These are phyloP conservation scores for Xerocomus cyaneibrunnescens DNA, from an alignment of 1,284 basidiomycete genomes.

Conservation along the genomic window DNA sequence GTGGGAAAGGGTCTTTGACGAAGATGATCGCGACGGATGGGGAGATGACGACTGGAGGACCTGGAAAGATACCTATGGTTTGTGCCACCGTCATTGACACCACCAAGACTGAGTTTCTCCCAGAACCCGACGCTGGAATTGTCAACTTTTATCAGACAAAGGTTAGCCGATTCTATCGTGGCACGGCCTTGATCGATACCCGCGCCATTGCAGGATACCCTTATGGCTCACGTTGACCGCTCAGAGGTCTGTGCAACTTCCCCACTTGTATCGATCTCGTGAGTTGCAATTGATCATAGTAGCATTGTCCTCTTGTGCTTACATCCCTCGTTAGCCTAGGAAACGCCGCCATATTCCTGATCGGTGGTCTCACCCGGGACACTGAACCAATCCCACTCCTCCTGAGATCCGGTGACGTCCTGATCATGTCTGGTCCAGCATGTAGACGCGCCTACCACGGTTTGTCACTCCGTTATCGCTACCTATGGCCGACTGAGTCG, in stretches of 20 bases:
- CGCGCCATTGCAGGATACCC: conserved; percentile 58
- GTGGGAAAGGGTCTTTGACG: conserved; percentile 66
- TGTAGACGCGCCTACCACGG: conserved; percentile 87
- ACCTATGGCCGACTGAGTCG: neutral
- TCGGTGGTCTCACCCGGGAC: conserved; percentile 80
- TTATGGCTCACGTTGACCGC: conserved; percentile 93
- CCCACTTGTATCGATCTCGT: conserved; percentile 91
- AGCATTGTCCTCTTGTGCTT: neutral
- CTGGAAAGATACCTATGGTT: conserved; percentile 79
- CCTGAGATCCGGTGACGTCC: conserved; percentile 82
- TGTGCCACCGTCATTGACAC: neutral
- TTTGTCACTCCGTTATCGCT: conserved; percentile 30
- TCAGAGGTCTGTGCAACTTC: conserved; percentile 85
- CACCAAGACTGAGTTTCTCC: neutral
- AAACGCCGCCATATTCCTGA: conserved; percentile 82
- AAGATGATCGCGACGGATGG: conserved; percentile 45
- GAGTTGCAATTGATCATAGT: conserved; percentile 28
- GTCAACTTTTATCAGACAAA: conserved; percentile 89
- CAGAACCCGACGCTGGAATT: conserved; percentile 90
- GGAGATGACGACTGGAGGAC: conserved; percentile 59
- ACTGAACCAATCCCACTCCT: conserved; percentile 76
- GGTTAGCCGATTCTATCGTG: conserved; percentile 33
- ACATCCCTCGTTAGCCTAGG: conserved; percentile 60
- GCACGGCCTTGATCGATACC: neutral
- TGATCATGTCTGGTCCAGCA: conserved; percentile 88